phyloP scores from a whole-genome alignment of 805 yeast species.

The Barnettozyma botsteinii region DNA sequence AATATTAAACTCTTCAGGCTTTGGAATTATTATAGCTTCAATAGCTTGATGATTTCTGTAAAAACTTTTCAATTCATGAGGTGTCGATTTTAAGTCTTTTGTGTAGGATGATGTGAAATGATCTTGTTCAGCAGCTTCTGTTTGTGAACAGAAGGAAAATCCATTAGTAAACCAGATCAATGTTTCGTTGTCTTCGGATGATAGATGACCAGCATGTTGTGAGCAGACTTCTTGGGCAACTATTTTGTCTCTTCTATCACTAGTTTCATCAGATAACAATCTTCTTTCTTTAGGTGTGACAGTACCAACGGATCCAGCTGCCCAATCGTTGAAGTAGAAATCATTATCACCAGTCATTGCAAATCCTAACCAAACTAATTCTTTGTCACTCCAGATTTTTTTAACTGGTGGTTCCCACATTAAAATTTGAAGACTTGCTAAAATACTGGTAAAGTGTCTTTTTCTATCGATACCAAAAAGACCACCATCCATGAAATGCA shows the following conservation, averaged over 20 bases:
- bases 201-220: constrained; percentile 54
- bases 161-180: constrained; percentile 59
- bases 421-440: constrained; percentile 37
- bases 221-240: constrained; percentile 44
- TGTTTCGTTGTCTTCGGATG: constrained; percentile 40
- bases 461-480: constrained; percentile 40
- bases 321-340: constrained; percentile 43
- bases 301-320: constrained; percentile 59
- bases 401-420: constrained; percentile 36
- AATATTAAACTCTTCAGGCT: constrained; percentile 33
- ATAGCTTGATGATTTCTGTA: constrained; percentile 35
- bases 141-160: constrained; percentile 40
- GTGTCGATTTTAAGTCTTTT: constrained; percentile 1
- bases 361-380: constrained; percentile 59
- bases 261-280: constrained; percentile 14
- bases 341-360: constrained; percentile 48
- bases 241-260: constrained; percentile 13
- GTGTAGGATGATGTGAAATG: constrained; percentile 24
- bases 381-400: constrained; percentile 63
- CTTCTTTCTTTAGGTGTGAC: constrained; percentile 23
- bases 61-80: constrained; percentile 27
- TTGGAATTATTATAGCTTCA: constrained; percentile 44
- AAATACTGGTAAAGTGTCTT: constrained; percentile 43
- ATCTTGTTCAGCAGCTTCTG: constrained; percentile 28
- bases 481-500: constrained; percentile 41